Evolutionary conservation across 768 basidiomycete species (phyloP), one percentile per base, ranked within the genome.

Genomic region (Melanogaster broomeanus): DNA sequence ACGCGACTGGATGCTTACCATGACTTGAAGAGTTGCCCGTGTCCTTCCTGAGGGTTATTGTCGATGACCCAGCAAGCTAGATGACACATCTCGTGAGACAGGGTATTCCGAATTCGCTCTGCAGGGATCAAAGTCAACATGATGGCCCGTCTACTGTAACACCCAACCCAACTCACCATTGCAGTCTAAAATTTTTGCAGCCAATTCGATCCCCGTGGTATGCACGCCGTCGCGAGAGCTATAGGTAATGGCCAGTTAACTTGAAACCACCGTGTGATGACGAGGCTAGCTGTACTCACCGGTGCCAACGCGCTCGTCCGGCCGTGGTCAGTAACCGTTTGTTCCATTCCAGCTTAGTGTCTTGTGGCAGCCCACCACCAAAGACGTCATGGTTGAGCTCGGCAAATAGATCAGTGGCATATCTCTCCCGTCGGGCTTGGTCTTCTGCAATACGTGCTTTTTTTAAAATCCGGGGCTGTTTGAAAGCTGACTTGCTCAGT

Each of bases 61-160:
- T 87, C 82, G 49, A 95, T 89, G 21, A 90, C 72, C 92, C 92
- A 95, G 49, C 82, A 82, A 3, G 93, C 93, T 30, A 95, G 68
- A 71, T 94, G 93, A 60, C 92, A 94, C 91, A 94, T 93, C 66
- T 95, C 93, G 59, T 95, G 93, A 27, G 89, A 84, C 12, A 95
- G 71, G 1, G 92, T 94, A 61, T 87, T 85, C 31, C 86, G 76
- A 43, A 94, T 87, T 34, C 90, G 82, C 48, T 90, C 92, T 93
- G 51, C 13, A 31, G 8, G 12, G 2, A 34, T 42, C 22, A 34
- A 22, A 15, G 12, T 41, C 1, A 27, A 45, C 40, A 39, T 19
- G 15, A 12, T 7, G n/a, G 8, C 10, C 11, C 22, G 18, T 22
- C 31, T n/a, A n/a, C n/a, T n/a, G n/a, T n/a, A 7, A 31, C 21